Base-by-base conservation (phyloP, 129 eudicot species). In the Arctium minus region DNA sequence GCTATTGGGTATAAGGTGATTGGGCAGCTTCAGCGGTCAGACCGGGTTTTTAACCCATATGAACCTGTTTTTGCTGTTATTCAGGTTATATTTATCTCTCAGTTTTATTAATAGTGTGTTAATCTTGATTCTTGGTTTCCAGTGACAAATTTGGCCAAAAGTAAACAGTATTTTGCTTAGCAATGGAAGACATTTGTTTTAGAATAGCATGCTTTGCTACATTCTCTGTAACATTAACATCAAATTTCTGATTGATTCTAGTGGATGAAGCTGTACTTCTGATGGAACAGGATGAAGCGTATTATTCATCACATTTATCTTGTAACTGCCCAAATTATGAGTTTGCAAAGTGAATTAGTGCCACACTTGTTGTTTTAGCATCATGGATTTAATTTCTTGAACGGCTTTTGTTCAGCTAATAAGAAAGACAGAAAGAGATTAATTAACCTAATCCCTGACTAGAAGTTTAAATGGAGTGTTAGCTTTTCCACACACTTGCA, bases 21-120 rank as follows among this genome's bases (percentile, higher is more conserved):
- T 46, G 98, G 97, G 35, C 98, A 88, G 29, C 90, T 96, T 17
- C 82, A 89, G 81, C 80, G 82, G 10, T 86, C 92, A 0, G 99
- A 96, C 32, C 86, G 91, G 30, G 94, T 90, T 74, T 89, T 90
- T 77, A 93, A 93, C 73, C 77, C 79, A 6, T 96, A 93, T 72
- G 97, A 93, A 82, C 94, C 99, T 15, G 96, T 92, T 42, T 93
- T 91, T 60, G 99, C 98, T 7, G 88, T 94, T 75, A 78, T 94
- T 85, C 98, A 94, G 98, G 98, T 94, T 7, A 15, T 65, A 27
- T 60, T 79, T 56, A 72, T 5, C 9, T 35, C 70, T 4, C 31
- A n/a, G 12, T n/a, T 46, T 39, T 70, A 2, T 83, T 70, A 38
- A 50, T 80, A 65, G 33, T 67, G 78, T 80, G 68, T 46, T 44